Evolutionary conservation across 2,329 filamentous ascomycete species (phyloP).

Genomic region (Apiospora koreana): DNA sequence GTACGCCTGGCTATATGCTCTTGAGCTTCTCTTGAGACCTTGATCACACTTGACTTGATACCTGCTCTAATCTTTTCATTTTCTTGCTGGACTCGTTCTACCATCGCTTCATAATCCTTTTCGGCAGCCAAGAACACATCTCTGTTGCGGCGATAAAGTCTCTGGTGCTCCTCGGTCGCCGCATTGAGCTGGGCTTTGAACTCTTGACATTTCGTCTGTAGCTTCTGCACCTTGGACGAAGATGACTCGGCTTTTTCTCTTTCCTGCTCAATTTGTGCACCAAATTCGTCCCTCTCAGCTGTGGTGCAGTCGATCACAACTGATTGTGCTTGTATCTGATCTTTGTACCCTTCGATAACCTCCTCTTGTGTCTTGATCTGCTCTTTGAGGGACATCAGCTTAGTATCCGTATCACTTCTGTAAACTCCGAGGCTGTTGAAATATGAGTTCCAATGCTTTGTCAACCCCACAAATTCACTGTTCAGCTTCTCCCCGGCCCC

Average conservation of each 20-base stretch:
- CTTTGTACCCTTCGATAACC: background rate
- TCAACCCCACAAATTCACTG: background rate
- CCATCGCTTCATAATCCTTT: background rate
- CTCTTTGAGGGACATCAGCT: background rate
- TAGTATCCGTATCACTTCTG: background rate
- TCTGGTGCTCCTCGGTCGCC: slow-evolving; percentile 13
- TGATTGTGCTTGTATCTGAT: background rate
- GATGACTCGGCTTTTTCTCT: background rate
- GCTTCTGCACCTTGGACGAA: background rate
- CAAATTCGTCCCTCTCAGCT: background rate
- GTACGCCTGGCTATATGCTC: background rate
- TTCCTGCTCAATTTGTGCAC: background rate
- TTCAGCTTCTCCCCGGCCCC: background rate
- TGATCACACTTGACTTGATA: background rate
- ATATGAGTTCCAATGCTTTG: background rate
- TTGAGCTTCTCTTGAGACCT: background rate
- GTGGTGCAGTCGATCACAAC: background rate
- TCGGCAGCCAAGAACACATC: background rate
- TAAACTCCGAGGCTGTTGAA: background rate
- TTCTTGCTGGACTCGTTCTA: background rate
- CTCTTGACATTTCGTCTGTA: background rate
- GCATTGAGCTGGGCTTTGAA: background rate
- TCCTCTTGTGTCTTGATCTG: background rate
- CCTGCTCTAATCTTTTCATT: background rate
- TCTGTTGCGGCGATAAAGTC: slow-evolving; percentile 14